These are phyloP conservation scores for Porodaedalea pini DNA, from an alignment of 1,284 basidiomycete species.

Conservation along the genomic window DNA sequence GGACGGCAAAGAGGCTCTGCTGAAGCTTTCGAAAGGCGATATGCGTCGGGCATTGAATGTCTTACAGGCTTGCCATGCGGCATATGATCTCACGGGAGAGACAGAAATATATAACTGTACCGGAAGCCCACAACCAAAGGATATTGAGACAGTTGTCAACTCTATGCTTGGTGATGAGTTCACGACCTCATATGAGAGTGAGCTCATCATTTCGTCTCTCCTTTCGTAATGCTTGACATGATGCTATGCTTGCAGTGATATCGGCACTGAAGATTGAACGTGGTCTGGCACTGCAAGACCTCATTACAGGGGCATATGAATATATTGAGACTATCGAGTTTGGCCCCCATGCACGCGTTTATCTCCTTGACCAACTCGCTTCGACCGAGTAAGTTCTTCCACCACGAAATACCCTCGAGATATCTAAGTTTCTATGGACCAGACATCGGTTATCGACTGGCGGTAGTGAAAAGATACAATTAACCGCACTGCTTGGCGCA, in stretches of 20 bases:
- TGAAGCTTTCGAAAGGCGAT: constrained; percentile 93
- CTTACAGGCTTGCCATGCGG: constrained; percentile 96
- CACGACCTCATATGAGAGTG: constrained; percentile 86
- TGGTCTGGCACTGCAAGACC: constrained; percentile 92
- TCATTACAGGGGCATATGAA: constrained; percentile 92
- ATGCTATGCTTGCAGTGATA: constrained; percentile 58
- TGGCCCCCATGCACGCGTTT: constrained; percentile 82
- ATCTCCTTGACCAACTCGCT: constrained; percentile 87
- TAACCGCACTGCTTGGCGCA: constrained; percentile 87
- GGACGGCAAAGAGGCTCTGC: constrained; percentile 84
- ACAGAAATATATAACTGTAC: constrained; percentile 96
- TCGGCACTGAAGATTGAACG: constrained; percentile 85
- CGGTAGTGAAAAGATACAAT: constrained; percentile 90
- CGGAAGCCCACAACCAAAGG: constrained; percentile 90
- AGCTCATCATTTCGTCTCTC: constrained; percentile 29
- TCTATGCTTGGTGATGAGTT: constrained; percentile 98
- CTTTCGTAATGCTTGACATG: neutral
- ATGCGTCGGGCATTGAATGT: constrained; percentile 98
- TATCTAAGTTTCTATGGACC: constrained; percentile 11
- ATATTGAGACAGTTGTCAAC: constrained; percentile 90
- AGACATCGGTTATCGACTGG: constrained; percentile 93
- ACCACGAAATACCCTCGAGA: neutral
- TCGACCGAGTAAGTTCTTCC: constrained; percentile 74
- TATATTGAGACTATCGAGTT: constrained; percentile 86
- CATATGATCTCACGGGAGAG: constrained; percentile 87